These are phyloP conservation scores for Guadua angustifolia DNA, from an alignment of 176 grass and related monocot species.

Conservation along the genomic window DNA sequence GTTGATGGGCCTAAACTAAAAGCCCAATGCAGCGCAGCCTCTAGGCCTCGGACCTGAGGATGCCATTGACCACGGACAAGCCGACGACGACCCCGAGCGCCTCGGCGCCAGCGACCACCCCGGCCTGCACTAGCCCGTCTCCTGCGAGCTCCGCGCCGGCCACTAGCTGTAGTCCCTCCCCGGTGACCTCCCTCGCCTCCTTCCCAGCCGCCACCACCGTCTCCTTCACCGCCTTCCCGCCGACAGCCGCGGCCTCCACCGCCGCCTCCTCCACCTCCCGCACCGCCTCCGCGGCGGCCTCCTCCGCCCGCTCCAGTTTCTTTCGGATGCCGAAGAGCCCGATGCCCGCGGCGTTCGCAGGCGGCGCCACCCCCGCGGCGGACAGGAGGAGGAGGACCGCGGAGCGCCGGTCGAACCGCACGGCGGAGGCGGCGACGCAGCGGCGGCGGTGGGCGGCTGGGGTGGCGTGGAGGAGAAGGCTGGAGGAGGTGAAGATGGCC, in stretches of 20 bases:
- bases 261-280: constrained; percentile 63
- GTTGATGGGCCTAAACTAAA: not conserved
- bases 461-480: constrained; percentile 44
- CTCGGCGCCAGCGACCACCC: constrained; percentile 73
- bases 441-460: not conserved
- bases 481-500: constrained; percentile 52
- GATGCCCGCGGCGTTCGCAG: constrained; percentile 59
- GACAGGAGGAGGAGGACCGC: constrained; percentile 68
- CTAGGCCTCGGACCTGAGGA: constrained; percentile 63
- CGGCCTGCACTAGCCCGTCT: constrained; percentile 77
- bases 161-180: constrained; percentile 45
- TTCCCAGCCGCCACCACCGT: constrained; percentile 37
- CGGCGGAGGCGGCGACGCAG: constrained; percentile 31
- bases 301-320: constrained; percentile 68
- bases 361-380: constrained; percentile 16
- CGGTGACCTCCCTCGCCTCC: constrained; percentile 48
- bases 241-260: constrained; percentile 56
- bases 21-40: not conserved
- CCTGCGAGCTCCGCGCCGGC: constrained; percentile 60
- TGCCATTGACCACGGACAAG: constrained; percentile 82
- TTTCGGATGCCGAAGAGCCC: constrained; percentile 88
- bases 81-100: constrained; percentile 70
- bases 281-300: constrained; percentile 50
- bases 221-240: constrained; percentile 53
- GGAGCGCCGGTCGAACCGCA: constrained; percentile 53